Evolutionary conservation across 2,329 filamentous ascomycete genomes (phyloP).

Genomic region (Aciculosporium take): DNA sequence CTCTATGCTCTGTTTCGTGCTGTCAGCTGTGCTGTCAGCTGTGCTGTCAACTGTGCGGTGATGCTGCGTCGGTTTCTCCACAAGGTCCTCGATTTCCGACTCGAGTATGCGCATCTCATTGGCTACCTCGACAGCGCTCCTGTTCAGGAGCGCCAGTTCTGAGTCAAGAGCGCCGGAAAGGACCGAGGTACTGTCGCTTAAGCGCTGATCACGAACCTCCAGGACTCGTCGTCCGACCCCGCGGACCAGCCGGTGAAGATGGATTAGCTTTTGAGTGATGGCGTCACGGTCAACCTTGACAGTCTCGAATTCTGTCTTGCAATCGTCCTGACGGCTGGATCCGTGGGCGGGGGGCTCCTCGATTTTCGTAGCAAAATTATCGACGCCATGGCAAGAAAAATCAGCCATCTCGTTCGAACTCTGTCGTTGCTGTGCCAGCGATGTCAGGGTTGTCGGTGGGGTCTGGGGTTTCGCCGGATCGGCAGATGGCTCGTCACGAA

Average conservation of each 20-base stretch:
- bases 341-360: background rate
- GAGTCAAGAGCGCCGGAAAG: slow-evolving; percentile 11
- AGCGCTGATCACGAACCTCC: slow-evolving; percentile 4
- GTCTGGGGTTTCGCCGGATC: background rate
- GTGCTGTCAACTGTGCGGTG: background rate
- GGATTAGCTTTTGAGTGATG: slow-evolving; percentile 1
- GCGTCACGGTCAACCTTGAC: slow-evolving; percentile 3
- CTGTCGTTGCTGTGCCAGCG: too few relatives aligned
- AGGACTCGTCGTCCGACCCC: slow-evolving; percentile 1
- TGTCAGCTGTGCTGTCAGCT: slow-evolving; percentile 6
- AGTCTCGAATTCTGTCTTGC: background rate
- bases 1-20: slow-evolving; percentile 19
- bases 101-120: slow-evolving; percentile 7
- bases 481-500: slow-evolving; percentile 10
- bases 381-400: background rate
- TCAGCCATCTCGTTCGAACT: background rate
- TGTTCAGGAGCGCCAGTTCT: slow-evolving; percentile 16
- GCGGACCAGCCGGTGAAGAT: slow-evolving; percentile 4
- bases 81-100: slow-evolving; percentile 5
- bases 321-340: background rate
- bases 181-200: background rate
- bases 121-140: slow-evolving; percentile 6
- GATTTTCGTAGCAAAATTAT: background rate
- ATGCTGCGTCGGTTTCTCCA: background rate
- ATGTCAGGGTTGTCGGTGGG: background rate